phyloP scores from a whole-genome alignment of 139 green algal species.

The Closterium sp. region DNA sequence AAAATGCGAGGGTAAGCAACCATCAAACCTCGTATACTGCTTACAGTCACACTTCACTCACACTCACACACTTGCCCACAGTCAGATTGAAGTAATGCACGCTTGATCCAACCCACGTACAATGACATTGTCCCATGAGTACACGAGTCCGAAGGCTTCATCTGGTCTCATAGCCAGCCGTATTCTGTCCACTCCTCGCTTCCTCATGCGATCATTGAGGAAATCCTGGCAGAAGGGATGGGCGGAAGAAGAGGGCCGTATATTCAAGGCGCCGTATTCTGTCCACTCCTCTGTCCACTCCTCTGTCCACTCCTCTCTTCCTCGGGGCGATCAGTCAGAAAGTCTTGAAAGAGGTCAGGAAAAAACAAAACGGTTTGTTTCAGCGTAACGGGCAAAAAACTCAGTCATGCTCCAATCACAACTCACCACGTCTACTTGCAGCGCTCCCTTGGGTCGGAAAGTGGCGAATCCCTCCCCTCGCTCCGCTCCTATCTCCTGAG shows the following conservation, averaged over 20 bases:
- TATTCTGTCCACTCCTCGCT: constrained; percentile 60
- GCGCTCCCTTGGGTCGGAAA: constrained; percentile 31
- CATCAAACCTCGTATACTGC: too few species aligned
- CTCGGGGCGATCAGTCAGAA: too few species aligned
- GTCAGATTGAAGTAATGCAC: too few species aligned
- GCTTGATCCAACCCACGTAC: too few species aligned
- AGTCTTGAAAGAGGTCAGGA: too few species aligned
- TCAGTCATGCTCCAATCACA: constrained; percentile 8
- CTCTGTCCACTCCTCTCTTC: too few species aligned
- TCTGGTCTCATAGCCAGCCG: constrained; percentile 65
- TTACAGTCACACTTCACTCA: too few species aligned
- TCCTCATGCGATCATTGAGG: constrained; percentile 75
- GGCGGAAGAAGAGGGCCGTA: not conserved
- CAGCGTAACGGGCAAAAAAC: not conserved
- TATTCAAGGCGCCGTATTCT: too few species aligned
- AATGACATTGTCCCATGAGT: constrained; percentile 53
- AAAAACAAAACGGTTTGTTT: not conserved
- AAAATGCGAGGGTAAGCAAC: too few species aligned
- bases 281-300: not conserved
- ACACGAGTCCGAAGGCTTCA: constrained; percentile 77
- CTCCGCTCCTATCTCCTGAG: constrained; percentile 44
- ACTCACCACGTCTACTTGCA: constrained; percentile 48
- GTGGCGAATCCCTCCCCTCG: constrained; percentile 43
- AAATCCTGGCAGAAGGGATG: constrained; percentile 23
- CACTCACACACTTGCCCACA: too few species aligned